phyloP scores from a whole-genome alignment of 225 moss, liverwort and hornwort species.

The Polytrichum formosum region DNA sequence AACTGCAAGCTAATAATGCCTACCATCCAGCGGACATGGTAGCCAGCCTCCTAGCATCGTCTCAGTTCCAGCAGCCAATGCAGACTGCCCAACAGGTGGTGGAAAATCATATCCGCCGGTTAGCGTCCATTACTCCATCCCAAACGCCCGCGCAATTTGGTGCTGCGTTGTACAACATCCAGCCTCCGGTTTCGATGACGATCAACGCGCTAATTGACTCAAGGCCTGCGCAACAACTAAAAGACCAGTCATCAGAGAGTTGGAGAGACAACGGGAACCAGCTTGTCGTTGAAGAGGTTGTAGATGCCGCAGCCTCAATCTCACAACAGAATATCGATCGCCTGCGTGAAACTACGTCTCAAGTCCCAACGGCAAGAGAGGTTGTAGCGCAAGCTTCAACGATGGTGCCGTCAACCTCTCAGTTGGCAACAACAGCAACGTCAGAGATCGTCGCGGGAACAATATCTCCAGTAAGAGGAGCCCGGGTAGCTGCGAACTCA shows the following conservation, averaged over 20 bases:
- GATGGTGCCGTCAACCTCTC: neutral
- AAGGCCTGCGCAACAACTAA: neutral
- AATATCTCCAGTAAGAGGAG: neutral
- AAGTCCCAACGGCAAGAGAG: neutral
- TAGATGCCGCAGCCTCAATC: neutral
- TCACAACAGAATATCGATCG: neutral
- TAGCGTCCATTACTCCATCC: neutral
- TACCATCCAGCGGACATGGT: neutral
- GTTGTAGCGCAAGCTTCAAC: neutral
- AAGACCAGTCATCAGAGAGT: neutral
- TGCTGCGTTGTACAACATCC: neutral
- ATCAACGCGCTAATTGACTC: neutral
- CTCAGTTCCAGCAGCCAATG: neutral
- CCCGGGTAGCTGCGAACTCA: neutral
- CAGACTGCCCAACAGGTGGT: conserved; percentile 1
- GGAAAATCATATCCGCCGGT: neutral
- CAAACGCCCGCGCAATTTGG: neutral
- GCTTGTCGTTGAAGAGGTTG: neutral
- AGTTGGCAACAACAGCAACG: neutral
- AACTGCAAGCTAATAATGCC: neutral
- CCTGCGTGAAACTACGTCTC: neutral
- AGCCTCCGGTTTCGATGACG: neutral
- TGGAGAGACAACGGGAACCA: neutral
- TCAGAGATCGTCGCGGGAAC: neutral
- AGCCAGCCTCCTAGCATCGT: neutral